Conservation (phyloP, 495 filamentous ascomycete species). For the Aspergillus kassunensis region DNA sequence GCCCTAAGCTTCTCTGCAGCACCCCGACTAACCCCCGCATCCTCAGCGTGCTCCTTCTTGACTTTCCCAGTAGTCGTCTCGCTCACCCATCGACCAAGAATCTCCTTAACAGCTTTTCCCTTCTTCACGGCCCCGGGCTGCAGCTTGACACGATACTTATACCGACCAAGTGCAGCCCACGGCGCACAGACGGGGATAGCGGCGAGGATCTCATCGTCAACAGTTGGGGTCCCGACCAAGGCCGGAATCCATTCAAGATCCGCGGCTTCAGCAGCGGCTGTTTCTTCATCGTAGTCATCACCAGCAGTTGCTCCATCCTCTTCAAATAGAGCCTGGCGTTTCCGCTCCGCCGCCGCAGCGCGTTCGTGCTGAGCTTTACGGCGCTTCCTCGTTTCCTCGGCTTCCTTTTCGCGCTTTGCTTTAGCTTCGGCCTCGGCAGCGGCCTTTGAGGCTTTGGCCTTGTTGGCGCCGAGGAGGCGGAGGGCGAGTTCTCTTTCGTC, state of each 20-base stretch:
- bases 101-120: slow-evolving; percentile 90
- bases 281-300: slow-evolving; percentile 57
- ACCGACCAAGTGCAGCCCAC: slow-evolving; percentile 70
- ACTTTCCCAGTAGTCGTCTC: slow-evolving; percentile 48
- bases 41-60: slow-evolving; percentile 46
- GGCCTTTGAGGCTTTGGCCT: slow-evolving; percentile 48
- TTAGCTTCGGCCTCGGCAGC: slow-evolving; percentile 48
- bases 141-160: slow-evolving; percentile 88
- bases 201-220: slow-evolving; percentile 84
- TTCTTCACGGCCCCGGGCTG: slow-evolving; percentile 90
- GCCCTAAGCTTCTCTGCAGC: slow-evolving; percentile 78
- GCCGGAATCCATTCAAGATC: slow-evolving; percentile 61
- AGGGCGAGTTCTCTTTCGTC: slow-evolving; percentile 84
- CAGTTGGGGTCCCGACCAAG: slow-evolving; percentile 70
- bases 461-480: slow-evolving; percentile 70
- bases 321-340: slow-evolving; percentile 53
- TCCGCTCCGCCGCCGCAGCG: slow-evolving; percentile 56
- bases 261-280: slow-evolving; percentile 38
- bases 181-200: slow-evolving; percentile 89
- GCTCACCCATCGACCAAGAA: slow-evolving; percentile 66
- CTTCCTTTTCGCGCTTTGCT: slow-evolving; percentile 56
- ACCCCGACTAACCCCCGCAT: slow-evolving; percentile 50
- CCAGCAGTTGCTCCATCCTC: slow-evolving; percentile 52
- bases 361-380: slow-evolving; percentile 75
- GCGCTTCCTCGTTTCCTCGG: slow-evolving; percentile 62